Evolutionary conservation across 1,139 yeast genomes (phyloP).

Genomic region (Hansenula lynferdii): DNA sequence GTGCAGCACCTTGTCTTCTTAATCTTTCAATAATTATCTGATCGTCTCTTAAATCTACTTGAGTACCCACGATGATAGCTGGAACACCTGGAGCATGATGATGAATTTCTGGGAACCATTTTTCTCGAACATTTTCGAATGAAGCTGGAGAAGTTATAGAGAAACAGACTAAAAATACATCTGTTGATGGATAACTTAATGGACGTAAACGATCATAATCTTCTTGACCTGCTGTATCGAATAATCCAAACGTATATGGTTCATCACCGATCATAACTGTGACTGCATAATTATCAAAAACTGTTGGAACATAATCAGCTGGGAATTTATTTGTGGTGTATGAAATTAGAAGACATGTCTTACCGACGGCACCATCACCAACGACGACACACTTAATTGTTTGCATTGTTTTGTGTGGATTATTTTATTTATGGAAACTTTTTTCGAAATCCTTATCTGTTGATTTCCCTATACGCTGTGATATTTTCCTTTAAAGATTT

Average conservation of each 20-base stretch:
- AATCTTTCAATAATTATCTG: slow-evolving; percentile 85
- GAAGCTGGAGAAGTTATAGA: slow-evolving; percentile 95
- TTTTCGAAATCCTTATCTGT: no score
- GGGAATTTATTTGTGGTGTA: slow-evolving; percentile 87
- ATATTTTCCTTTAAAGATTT: no score
- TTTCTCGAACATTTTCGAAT: slow-evolving; percentile 96
- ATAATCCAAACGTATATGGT: slow-evolving; percentile 92
- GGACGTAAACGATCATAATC: slow-evolving; percentile 98
- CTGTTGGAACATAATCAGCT: slow-evolving; percentile 86
- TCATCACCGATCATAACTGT: slow-evolving; percentile 98
- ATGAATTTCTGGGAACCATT: slow-evolving; percentile 98
- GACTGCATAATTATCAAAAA: slow-evolving; percentile 95
- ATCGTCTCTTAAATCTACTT: slow-evolving; percentile 90
- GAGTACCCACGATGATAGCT: slow-evolving; percentile 93
- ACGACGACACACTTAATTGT: slow-evolving; percentile 95
- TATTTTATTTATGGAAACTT: background rate
- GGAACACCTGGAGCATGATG: slow-evolving; percentile 99
- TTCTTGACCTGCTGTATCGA: slow-evolving; percentile 99
- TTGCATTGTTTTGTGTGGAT: slow-evolving; percentile 43
- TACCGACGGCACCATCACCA: slow-evolving; percentile 98
- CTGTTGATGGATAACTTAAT: slow-evolving; percentile 93
- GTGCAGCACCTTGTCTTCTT: slow-evolving; percentile 84
- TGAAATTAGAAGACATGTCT: slow-evolving; percentile 85
- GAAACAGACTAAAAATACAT: slow-evolving; percentile 91
- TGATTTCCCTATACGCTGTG: no score